Base-by-base conservation (phyloP, 306 rosid species). In the Vicia sativa region DNA sequence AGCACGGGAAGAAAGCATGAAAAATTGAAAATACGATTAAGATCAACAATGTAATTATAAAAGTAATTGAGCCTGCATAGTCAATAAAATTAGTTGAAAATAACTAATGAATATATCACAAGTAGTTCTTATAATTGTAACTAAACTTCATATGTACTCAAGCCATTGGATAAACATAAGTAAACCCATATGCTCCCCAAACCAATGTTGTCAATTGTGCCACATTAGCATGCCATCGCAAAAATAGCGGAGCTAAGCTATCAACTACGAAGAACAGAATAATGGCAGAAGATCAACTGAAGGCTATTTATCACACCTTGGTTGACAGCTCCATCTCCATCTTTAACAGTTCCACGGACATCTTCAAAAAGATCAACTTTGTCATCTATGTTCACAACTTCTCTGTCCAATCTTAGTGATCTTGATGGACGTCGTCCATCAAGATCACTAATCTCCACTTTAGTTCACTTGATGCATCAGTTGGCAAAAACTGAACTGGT, bases 1-100 rank as follows among this genome's bases (percentile, higher is more conserved):
- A 41, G 6, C 37, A 64, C 7, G 68, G 9, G 66, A 31, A 65
- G 61, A 77, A 66, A 70, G 34, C 9, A 73, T 66, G 76, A 48
- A 74, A 45, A 31, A 0, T 23, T 68, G 56, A 52, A 69, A 53
- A 48, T 5, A 15, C 56, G 67, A 28, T 62, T 26, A 45, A 42
- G 53, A 70, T 12, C 31, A 77, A 73, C 15, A 28, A 18, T 61
- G 68, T 13, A 65, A 16, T 7, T 13, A 28, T 41, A 13, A 41
- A 73, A 54, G 16, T 43, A 35, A 11, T 64, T 64, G 16, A 74
- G 56, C 65, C 66, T 25, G 62, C 68, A 52, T 35, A 42, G 43
- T 69, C 11, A 48, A 7, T 48, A 48, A 8, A 48, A 48, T 49
- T 18, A 49, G 56, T 49, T 18, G 55, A 44, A n/a, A n/a, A 8